Evolutionary conservation across 768 basidiomycete genomes (phyloP).

Genomic region (Naganishia kalamii): DNA sequence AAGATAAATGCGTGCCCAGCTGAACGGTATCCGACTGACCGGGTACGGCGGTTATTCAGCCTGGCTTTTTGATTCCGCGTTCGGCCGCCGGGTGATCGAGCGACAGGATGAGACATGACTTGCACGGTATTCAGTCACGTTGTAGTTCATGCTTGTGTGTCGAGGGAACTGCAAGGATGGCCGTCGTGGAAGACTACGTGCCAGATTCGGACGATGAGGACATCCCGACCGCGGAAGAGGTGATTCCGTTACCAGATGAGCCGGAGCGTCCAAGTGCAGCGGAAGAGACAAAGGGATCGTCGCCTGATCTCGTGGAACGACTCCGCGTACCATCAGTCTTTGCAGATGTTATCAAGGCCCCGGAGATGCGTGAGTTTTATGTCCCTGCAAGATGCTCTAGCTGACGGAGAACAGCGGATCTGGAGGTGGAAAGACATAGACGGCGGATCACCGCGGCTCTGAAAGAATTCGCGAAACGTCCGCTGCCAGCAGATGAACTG

Average conservation of each 20-base stretch:
- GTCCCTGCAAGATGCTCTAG: not conserved
- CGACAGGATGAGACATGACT: conserved; percentile 3
- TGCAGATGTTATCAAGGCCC: not conserved
- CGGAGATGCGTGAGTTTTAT: conserved; percentile 6
- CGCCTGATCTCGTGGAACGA: not conserved
- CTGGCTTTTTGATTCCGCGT: not conserved
- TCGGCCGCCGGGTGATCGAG: not conserved
- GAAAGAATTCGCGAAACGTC: not conserved
- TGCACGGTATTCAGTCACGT: not conserved
- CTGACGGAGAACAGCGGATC: not conserved
- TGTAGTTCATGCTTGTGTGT: not conserved
- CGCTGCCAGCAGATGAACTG: no score
- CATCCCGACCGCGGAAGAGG: not conserved
- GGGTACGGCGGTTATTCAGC: not conserved
- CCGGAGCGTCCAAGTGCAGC: not conserved
- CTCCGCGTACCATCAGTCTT: not conserved
- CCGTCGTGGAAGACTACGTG: conserved; percentile 5
- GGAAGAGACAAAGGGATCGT: conserved; percentile 5
- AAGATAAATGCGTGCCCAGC: not conserved
- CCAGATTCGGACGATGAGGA: conserved; percentile 13
- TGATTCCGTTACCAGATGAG: not conserved
- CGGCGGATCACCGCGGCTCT: not conserved
- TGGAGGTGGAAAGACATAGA: not conserved
- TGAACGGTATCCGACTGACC: not conserved
- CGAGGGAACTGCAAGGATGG: no score